Conservation (phyloP, 2,329 filamentous ascomycete genomes). For the Penicillium concentricum region DNA sequence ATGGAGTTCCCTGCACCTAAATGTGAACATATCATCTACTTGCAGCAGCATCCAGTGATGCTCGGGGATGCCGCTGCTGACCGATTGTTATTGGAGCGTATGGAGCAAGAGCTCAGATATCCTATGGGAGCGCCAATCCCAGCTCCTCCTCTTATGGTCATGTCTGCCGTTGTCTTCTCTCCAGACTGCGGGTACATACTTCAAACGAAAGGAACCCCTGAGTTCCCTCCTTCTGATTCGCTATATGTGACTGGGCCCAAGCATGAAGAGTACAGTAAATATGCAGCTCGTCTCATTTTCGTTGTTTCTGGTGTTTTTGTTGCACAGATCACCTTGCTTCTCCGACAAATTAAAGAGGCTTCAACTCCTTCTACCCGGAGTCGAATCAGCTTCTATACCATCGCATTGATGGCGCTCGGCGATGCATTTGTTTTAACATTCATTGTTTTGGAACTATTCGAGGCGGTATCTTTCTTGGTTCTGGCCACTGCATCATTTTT, state of each 20-base stretch:
- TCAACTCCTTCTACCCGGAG: conserved; percentile 64
- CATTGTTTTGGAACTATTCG: conserved; percentile 56
- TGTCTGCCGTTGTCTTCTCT: conserved; percentile 63
- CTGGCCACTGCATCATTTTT: conserved; percentile 59
- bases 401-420: conserved; percentile 60
- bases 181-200: conserved; percentile 67
- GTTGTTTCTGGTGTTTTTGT: conserved; percentile 51
- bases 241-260: conserved; percentile 59
- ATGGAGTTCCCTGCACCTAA: conserved; percentile 60
- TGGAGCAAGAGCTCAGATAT: conserved; percentile 60
- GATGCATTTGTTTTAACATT: conserved; percentile 61
- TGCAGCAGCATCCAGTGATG: conserved; percentile 59
- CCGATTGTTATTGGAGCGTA: conserved; percentile 45
- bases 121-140: conserved; percentile 58
- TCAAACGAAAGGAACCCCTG: conserved; percentile 59
- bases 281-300: conserved; percentile 54
- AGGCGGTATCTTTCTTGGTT: conserved; percentile 55
- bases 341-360: conserved; percentile 63
- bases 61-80: conserved; percentile 32
- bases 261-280: conserved; percentile 54
- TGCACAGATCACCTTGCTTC: conserved; percentile 56
- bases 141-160: conserved; percentile 51
- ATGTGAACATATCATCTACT: conserved; percentile 86
- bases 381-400: conserved; percentile 63
- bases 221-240: conserved; percentile 51